phyloP scores from a whole-genome alignment of 352 stramenopile species.

The Albugo candida region DNA sequence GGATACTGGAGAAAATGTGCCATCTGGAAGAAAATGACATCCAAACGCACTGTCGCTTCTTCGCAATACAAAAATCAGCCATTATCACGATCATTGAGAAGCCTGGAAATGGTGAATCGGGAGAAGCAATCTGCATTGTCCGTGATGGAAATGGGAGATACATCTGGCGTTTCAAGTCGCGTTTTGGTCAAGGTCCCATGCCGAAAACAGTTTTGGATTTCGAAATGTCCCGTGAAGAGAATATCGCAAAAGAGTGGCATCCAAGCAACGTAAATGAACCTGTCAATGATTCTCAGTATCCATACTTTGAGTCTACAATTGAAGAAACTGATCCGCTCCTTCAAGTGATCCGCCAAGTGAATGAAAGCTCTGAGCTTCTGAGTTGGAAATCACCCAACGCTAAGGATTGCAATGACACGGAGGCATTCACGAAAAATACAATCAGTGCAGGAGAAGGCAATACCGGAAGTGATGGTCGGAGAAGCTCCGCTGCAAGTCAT shows the following conservation, averaged over 20 bases:
- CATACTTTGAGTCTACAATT: background rate
- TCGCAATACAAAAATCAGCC: conserved; percentile 59
- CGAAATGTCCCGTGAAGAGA: conserved; percentile 14
- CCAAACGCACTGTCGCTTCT: conserved; percentile 47
- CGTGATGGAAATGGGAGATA: conserved; percentile 58
- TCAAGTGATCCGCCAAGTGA: conserved; percentile 33
- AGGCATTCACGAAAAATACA: conserved; percentile 7
- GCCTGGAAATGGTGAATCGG: conserved; percentile 14
- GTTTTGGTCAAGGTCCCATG: conserved; percentile 30
- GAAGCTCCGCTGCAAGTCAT: conserved; percentile 16
- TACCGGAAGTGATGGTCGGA: conserved; percentile 10
- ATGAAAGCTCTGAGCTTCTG: conserved; percentile 39
- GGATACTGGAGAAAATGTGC: conserved; percentile 17
- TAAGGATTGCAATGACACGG: conserved; percentile 3
- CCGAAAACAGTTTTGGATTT: conserved; percentile 38
- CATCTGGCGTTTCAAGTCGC: conserved; percentile 54
- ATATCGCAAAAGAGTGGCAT: conserved; percentile 5
- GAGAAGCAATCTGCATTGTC: conserved; percentile 60
- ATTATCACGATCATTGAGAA: conserved; percentile 72
- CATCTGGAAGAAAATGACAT: conserved; percentile 19
- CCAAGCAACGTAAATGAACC: background rate
- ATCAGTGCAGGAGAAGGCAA: conserved; percentile 47
- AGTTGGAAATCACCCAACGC: conserved; percentile 30
- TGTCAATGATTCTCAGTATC: background rate
- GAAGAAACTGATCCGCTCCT: conserved; percentile 25